Evolutionary conservation across 352 stramenopile genomes (phyloP), one percentile per base, ranked within the genome.

Genomic region (Phytopythium boreale): DNA sequence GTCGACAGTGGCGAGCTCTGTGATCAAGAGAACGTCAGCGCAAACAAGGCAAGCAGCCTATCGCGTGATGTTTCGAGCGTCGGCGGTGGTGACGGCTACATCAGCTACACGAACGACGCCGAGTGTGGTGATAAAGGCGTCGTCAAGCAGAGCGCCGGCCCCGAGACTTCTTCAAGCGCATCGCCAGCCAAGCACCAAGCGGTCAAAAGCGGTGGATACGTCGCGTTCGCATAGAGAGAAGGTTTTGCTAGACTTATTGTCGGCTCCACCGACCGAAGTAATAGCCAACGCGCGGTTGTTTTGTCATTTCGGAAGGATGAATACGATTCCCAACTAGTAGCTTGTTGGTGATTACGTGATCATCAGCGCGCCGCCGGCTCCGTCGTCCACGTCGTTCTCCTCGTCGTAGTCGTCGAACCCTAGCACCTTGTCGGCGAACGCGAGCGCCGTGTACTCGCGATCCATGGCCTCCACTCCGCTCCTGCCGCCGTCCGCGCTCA

Each of bases 331-430:
- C 34, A n/a, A n/a, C n/a, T n/a, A 34, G 29, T 34, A 3, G 29
- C 29, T 7, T 34, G 29, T 34, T 39, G 26, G 22, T 12, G 22
- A 31, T 52, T 22, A 52, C 22, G 11, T 17, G 22, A 22, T 52
- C 46, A 29, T 31, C 10, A 52, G 56, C 5, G 19, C 52, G 22
- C 4, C 22, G 34, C 22, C 26, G 3, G 44, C 56, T 20, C 46
- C 47, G 29, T 64, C 47, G 10, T 51, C 31, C 14, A 17, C 55
- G 31, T 76, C 61, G 19, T 70, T 66, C 3, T 63, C 51, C 12
- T 69, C 55, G 10, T 91, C 79, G 59, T 92, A 93, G 70, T 96
- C 89, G 60, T 96, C 89, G 68, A 97, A 97, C 19, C 90, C 90
- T 2, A 97, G 72, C 0, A 97, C 76, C 43, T 96, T 89, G 63